Evolutionary conservation across 148 eudicot species (phyloP), one percentile per base, ranked within the genome.

Genomic region (Amaranthus hypochondriacus): DNA sequence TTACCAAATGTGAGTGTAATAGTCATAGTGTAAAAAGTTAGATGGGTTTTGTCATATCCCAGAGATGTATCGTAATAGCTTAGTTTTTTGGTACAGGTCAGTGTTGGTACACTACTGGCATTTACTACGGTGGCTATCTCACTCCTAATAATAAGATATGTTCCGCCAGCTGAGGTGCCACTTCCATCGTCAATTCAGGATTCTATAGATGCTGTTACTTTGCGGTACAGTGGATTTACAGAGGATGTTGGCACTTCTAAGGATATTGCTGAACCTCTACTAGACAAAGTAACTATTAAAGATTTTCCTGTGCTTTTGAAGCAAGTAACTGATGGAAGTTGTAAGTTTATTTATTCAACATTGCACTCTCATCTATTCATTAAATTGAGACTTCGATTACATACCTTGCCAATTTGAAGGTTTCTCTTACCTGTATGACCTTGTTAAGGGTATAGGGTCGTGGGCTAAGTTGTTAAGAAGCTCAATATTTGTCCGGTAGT

Each of bases 21-120:
- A 48, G 4, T 42, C 18, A 50, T 12, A 54, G 69, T n/a, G 6
- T 66, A 47, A 50, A 12, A 67, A 13, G 14, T 70, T 48, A n/a
- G 28, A 11, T 72, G 47, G 21, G 28, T 13, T 68, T 51, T 63
- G 65, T 59, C n/a, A 21, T 47, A 6, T 57, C 62, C 28, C 59
- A 18, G 44, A 57, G 47, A 75, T 47, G 7, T 42, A 75, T 52
- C 13, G 48, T 77, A 58, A 81, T 14, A 58, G 44, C 4, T 74
- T 73, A 18, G 58, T 10, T 70, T 83, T 52, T 7, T 53, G 58
- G 52, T 76, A 73, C 85, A 89, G 90, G 92, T 89, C 72, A 89
- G 90, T 75, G 90, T 85, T 58, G 92, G 92, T 56, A 89, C 92
- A 44, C 80, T 89, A 75, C 74, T 87, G 68, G 88, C 90, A 66